Base-by-base conservation (phyloP, 495 filamentous ascomycete genomes). In the Penicillium maclennaniae region DNA sequence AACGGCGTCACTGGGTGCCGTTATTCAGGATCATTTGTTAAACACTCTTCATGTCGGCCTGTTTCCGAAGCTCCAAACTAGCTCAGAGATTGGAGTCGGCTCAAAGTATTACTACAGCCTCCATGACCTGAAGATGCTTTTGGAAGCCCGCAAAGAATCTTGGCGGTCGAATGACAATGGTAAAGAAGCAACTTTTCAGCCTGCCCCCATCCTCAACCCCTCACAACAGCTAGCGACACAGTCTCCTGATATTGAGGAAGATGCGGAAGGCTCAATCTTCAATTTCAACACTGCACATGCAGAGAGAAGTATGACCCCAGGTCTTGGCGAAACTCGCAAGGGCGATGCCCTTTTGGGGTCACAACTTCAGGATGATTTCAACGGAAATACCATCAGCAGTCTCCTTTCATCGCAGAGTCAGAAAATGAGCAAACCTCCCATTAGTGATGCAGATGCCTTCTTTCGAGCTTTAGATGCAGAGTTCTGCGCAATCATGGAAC, bases 61-160 rank as follows among this genome's bases (percentile, higher is more conserved):
- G 15, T 54, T 28, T 15, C 28, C 25, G 17, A 41, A 21, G 19
- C 3, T 4, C 15, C 19, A 43, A 26, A 10, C 6, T 45, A 45
- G 39, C 31, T 12, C 31, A 4, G 31, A 34, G 2, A 1, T 12
- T 14, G 10, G 4, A 10, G 51, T 23, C 12, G 23, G 17, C 21
- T 28, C 37, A 1, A 16, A 12, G 8, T 4, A 21, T 27, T 62
- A 67, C 41, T 66, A 54, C 59, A 56, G 43, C 41, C 54, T 71
- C 6, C 49, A 69, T 14, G 60, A 70, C 12, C 43, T 72, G 20
- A 61, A 60, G 49, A 1, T 0, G 6, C 34, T 71, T 12, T 31
- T 70, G 17, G 34, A 61, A 19, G 39, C 55, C 34, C 54, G 63
- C 43, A 60, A 55, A 23, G 15, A n/a, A 26, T 23, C 19, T 17